Evolutionary conservation across 371 early-diverging fungal genomes (phyloP), one percentile per base, ranked within the genome.

Genomic region (Mortierella sp.): DNA sequence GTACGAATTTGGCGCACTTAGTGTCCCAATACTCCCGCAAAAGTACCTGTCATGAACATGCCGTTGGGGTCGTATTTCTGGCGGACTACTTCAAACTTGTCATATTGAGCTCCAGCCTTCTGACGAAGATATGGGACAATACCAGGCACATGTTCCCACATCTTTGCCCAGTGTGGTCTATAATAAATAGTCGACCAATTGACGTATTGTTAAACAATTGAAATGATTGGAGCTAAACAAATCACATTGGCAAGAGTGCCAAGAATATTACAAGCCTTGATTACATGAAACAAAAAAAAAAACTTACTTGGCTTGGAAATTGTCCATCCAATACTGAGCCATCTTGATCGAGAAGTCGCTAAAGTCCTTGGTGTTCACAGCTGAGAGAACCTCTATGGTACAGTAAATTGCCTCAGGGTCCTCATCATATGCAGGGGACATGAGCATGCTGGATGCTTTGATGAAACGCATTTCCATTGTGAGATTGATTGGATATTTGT

Each of bases 41-140:
- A 79, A 0, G 83, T 74, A 2, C 64, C 63, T 24, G 70, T 83
- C 71, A 85, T 68, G 51, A 85, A 85, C 69, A 74, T 66, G 28
- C 72, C 74, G 1, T 68, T 51, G 24, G 85, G 85, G 51, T 85
- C 85, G 37, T 85, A 85, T 55, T 85, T 85, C n/a, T 51, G 62
- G 10, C 83, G 76, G 8, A 85, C 61, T 0, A 16, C 64, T 24
- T 85, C 85, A 54, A 85, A 83, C 24, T 54, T 58, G 5, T 70
- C 28, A 20, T 71, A 62, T 5, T 67, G 68, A 16, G 57, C 64
- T 0, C 70, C 70, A 2, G 54, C 49, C 18, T 64, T n/a, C 20
- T 62, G 28, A 22, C 61, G 68, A 8, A 85, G 64, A 37, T 79
- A 74, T 0, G 76, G 62, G 3, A 62, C 62, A 22, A 73, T 57